phyloP scores from a whole-genome alignment of 768 basidiomycete genomes.

The Pleurotus tuoliensis region DNA sequence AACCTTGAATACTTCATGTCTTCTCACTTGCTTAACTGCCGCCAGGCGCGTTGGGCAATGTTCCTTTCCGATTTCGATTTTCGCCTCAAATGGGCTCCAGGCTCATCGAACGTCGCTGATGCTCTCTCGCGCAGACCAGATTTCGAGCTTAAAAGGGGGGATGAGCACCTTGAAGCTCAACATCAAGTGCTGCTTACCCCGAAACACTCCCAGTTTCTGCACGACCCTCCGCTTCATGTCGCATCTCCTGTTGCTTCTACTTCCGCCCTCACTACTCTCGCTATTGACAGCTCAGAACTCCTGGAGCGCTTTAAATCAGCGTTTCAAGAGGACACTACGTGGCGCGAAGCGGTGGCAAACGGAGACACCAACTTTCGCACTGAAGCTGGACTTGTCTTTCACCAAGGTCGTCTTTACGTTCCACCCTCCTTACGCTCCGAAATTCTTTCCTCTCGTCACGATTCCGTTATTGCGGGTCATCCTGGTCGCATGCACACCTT shows the following conservation, averaged over 20 bases:
- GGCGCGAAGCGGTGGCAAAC: slow-evolving; percentile 18
- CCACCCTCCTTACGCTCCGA: slow-evolving; percentile 25
- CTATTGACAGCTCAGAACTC: slow-evolving; percentile 23
- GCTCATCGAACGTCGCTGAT: slow-evolving; percentile 25
- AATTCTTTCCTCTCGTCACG: slow-evolving; percentile 30
- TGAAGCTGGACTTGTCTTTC: slow-evolving; percentile 20
- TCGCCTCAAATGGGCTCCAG: slow-evolving; percentile 25
- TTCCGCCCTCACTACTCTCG: slow-evolving; percentile 19
- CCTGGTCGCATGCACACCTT: slow-evolving; percentile 31
- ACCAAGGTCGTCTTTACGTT: slow-evolving; percentile 22
- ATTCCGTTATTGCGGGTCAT: slow-evolving; percentile 35
- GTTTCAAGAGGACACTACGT: slow-evolving; percentile 17
- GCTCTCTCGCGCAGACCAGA: slow-evolving; percentile 27
- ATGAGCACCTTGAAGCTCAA: slow-evolving; percentile 15
- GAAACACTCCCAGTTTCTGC: slow-evolving; percentile 22
- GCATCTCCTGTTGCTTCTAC: slow-evolving; percentile 23
- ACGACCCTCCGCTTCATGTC: slow-evolving; percentile 15
- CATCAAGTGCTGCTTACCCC: slow-evolving; percentile 25
- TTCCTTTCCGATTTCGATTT: slow-evolving; percentile 36
- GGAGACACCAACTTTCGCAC: slow-evolving; percentile 14
- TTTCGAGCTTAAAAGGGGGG: slow-evolving; percentile 25
- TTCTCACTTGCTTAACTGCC: slow-evolving; percentile 33
- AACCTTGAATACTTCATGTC: slow-evolving; percentile 43
- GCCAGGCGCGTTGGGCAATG: slow-evolving; percentile 46
- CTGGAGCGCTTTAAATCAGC: slow-evolving; percentile 20